Percentiles rank a stretch among this genome's conserved stretches.
Evolutionary conservation across 306 rosid species (phyloP).

Genomic region (Glycine soja): DNA sequence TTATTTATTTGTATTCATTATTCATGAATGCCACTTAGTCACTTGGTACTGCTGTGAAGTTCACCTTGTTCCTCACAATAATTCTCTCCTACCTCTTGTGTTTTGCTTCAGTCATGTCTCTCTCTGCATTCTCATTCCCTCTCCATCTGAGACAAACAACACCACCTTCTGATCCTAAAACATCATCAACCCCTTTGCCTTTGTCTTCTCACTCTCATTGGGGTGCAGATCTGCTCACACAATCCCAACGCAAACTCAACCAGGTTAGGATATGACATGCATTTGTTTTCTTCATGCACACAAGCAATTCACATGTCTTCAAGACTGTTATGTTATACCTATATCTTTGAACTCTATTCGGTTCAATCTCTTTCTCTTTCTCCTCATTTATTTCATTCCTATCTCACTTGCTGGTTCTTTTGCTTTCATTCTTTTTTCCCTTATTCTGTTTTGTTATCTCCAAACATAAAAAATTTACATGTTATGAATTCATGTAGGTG

Average conservation of each 20-base stretch:
- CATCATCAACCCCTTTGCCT: conserved; percentile 38
- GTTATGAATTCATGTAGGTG: conserved; percentile 56
- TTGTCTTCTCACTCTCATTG: conserved; percentile 47
- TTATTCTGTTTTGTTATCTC: conserved; percentile 29
- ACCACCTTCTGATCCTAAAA: conserved; percentile 44
- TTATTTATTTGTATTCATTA: conserved; percentile 21
- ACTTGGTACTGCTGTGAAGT: conserved; percentile 43
- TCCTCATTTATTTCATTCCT: neutral
- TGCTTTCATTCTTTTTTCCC: neutral
- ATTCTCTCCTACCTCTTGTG: neutral
- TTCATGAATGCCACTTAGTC: conserved; percentile 32
- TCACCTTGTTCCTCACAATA: neutral
- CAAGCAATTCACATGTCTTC: neutral
- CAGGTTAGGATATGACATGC: conserved; percentile 55
- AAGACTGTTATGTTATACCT: neutral
- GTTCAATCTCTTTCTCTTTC: neutral
- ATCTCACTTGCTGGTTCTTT: conserved; percentile 18
- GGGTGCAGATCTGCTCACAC: conserved; percentile 53
- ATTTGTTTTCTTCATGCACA: neutral
- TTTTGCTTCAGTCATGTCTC: conserved; percentile 61
- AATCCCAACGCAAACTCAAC: conserved; percentile 50
- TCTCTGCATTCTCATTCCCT: conserved; percentile 65
- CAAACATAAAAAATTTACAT: neutral
- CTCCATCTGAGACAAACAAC: conserved; percentile 51
- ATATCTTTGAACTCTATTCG: conserved; percentile 1